Evolutionary conservation across 228 moss, liverwort and hornwort genomes (phyloP).

Genomic region (Sphagnum magellanicum): DNA sequence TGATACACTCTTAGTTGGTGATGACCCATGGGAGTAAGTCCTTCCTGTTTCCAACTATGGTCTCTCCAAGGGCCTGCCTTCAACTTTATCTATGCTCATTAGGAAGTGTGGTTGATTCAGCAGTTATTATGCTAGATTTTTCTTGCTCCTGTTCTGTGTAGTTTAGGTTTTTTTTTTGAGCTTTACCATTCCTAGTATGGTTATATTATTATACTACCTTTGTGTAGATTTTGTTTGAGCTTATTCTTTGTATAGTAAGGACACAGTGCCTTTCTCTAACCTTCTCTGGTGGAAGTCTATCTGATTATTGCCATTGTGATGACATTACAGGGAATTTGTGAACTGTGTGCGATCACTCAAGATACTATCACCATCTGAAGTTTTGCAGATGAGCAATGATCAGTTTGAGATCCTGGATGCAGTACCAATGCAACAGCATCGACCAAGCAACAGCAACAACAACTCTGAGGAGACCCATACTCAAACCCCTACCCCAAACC

Average conservation of each 20-base stretch:
- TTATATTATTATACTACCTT: no score
- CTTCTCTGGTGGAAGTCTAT: neutral
- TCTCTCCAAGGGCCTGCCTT: neutral
- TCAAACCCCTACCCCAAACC: conserved; percentile 42
- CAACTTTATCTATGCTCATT: no score
- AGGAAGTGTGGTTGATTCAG: neutral
- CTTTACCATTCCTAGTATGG: no score
- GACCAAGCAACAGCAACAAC: conserved; percentile 42
- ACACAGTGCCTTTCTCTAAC: neutral
- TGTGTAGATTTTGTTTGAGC: no score
- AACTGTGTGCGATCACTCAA: conserved; percentile 91
- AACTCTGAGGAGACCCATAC: conserved; percentile 62
- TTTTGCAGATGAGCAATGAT: conserved; percentile 76
- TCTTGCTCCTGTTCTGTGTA: neutral
- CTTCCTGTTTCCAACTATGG: neutral
- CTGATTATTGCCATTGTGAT: neutral
- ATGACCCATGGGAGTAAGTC: conserved; percentile 99
- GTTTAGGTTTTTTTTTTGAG: neutral
- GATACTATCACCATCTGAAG: conserved; percentile 86
- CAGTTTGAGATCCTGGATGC: conserved; percentile 64
- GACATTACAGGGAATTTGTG: conserved; percentile 71
- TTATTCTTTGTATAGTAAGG: neutral
- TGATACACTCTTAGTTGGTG: conserved; percentile 83
- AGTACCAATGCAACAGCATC: conserved; percentile 46
- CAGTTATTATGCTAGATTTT: no score